These are phyloP conservation scores for Solanum hybrid DNA, from an alignment of 305 asterid genomes.

Conservation along the genomic window DNA sequence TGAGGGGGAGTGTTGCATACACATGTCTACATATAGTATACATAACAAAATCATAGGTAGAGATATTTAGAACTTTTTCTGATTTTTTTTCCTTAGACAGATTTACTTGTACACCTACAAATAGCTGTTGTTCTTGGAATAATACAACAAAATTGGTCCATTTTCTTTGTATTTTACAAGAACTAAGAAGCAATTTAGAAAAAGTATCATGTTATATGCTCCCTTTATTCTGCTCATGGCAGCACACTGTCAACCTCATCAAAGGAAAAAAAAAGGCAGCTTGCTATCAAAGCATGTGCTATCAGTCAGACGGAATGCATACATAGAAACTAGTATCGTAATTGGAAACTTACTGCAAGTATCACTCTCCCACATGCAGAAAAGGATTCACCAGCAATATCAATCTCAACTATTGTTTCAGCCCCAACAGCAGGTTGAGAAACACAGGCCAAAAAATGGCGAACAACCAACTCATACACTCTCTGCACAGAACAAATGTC, in stretches of 20 bases:
- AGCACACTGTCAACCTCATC: neutral
- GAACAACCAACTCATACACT: constrained; percentile 94
- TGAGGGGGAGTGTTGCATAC: neutral
- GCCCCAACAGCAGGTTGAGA: constrained; percentile 98
- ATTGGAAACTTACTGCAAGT: constrained; percentile 64
- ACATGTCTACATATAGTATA: neutral
- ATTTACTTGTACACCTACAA: neutral
- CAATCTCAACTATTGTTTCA: constrained; percentile 88
- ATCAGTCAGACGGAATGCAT: neutral
- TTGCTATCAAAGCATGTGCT: neutral
- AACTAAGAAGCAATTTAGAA: neutral
- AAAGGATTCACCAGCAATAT: constrained; percentile 88
- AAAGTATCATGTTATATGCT: neutral
- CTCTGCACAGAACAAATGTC: constrained; percentile 35
- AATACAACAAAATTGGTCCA: neutral
- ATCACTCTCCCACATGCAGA: constrained; percentile 84
- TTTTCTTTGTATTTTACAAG: neutral
- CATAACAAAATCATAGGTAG: neutral
- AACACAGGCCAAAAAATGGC: constrained; percentile 97
- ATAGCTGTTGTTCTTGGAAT: neutral
- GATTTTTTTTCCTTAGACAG: neutral
- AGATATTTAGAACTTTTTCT: neutral
- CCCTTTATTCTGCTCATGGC: neutral
- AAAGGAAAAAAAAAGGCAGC: neutral
- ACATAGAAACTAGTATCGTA: neutral